Conservation (phyloP, 257 asterid species). For the Eucommia ulmoides region DNA sequence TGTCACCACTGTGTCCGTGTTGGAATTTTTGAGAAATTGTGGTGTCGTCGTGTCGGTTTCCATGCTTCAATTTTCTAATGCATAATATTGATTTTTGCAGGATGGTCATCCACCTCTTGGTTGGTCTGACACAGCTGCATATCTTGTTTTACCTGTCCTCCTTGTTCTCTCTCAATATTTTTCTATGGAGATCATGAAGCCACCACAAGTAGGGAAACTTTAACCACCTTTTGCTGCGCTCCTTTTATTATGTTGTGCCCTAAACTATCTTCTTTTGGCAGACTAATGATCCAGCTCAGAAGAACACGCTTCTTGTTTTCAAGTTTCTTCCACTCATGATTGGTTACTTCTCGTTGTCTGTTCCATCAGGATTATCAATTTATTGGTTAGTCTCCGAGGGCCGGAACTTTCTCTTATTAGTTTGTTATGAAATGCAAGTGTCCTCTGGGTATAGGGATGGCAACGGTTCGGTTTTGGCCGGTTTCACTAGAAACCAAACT, state of each 20-base stretch:
- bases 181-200: slow-evolving; percentile 98
- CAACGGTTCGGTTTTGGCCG: too few species aligned
- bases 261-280: slow-evolving; percentile 26
- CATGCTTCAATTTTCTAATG: too few species aligned
- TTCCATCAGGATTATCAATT: slow-evolving; percentile 95
- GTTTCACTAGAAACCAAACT: too few species aligned
- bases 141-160: slow-evolving; percentile 89
- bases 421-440: not conserved
- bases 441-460: not conserved
- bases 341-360: slow-evolving; percentile 97
- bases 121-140: slow-evolving; percentile 91
- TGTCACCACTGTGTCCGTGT: too few species aligned
- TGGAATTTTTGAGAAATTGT: too few species aligned
- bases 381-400: slow-evolving; percentile 51
- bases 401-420: not conserved
- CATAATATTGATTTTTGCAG: too few species aligned
- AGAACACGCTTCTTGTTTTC: slow-evolving; percentile 83
- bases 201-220: slow-evolving; percentile 73
- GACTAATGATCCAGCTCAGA: slow-evolving; percentile 98
- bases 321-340: slow-evolving; percentile 99
- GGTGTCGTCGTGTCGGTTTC: too few species aligned
- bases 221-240: slow-evolving; percentile 6
- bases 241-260: slow-evolving; percentile 13
- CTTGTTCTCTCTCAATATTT: slow-evolving; percentile 79
- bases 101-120: slow-evolving; percentile 99